Base-by-base conservation (phyloP, 1,139 yeast genomes). In the Starmera stellimalicola region DNA sequence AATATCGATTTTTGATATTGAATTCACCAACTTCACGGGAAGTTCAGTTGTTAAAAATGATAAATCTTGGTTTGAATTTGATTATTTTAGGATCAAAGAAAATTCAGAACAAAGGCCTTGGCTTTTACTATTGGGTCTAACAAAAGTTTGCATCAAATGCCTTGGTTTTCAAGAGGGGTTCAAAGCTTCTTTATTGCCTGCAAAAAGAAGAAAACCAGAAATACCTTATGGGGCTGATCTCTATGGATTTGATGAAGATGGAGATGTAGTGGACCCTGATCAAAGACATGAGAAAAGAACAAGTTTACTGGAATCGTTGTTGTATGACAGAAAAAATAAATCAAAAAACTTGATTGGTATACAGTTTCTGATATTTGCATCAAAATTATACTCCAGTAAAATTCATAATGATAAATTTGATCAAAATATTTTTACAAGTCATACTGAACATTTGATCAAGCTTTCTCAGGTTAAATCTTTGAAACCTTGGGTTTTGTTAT, bases 401-500 rank as follows among this genome's bases (percentile, higher is more conserved):
- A n/a, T n/a, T n/a, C n/a, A n/a, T n/a, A n/a, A n/a, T n/a, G n/a
- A n/a, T n/a, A n/a, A n/a, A n/a, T n/a, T n/a, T n/a, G 1, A n/a
- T 33, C 3, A 33, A 34, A 1, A 19, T 41, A 3, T 29, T 37
- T 7, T 10, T 15, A 6, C 29, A 29, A 8, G 20, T 48, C 8
- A 15, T 39, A n/a, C n/a, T n/a, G n/a, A n/a, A n/a, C n/a, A n/a
- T n/a, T n/a, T n/a, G n/a, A n/a, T n/a, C n/a, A n/a, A n/a, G n/a
- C n/a, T n/a, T n/a, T n/a, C n/a, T n/a, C n/a, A n/a, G n/a, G n/a
- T n/a, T n/a, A 36, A 32, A 4, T 33, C 42, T 0, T 32, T 60
- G 4, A 41, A 48, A 9, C 54, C 51, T 16, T 70, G 73, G 73
- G 48, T 59, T 2, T 48, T 65, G 5, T 37, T 63, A 6, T 48